These are phyloP conservation scores for Suillus alpinus DNA, from an alignment of 768 basidiomycete genomes.

Conservation along the genomic window DNA sequence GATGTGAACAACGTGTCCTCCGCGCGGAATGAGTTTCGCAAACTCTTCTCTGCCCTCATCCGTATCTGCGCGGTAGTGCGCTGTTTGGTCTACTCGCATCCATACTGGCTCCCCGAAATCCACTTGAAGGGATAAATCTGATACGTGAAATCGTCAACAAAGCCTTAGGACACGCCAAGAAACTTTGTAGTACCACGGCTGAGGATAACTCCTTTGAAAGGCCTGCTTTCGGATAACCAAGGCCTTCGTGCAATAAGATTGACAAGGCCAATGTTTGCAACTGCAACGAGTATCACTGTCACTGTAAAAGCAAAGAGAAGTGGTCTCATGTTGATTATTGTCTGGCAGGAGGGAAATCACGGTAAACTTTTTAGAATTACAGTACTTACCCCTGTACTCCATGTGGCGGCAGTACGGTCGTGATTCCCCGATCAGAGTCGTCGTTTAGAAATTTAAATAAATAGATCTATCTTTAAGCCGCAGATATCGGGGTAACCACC, in stretches of 20 bases:
- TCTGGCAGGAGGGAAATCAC: no score
- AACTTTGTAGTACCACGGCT: background rate
- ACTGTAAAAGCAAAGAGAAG: background rate
- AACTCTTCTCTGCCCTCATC: constrained; percentile 23
- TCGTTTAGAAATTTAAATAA: no score
- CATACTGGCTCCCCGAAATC: constrained; percentile 15
- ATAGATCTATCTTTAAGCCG: no score
- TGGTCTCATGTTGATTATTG: no score
- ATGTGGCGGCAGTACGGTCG: no score
- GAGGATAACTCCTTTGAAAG: background rate
- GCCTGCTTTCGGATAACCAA: background rate
- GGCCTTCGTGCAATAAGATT: background rate
- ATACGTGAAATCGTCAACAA: background rate
- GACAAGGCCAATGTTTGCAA: background rate
- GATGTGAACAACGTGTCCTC: constrained; percentile 30
- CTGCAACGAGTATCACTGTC: background rate
- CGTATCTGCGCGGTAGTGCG: constrained; percentile 17
- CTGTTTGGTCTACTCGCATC: constrained; percentile 22
- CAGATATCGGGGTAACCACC: no score
- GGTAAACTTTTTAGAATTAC: no score
- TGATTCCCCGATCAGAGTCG: no score
- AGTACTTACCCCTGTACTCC: no score
- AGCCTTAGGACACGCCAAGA: background rate
- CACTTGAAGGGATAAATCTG: background rate
- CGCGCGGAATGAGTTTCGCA: constrained; percentile 26